Base-by-base conservation (phyloP, 148 eudicot species). In the Rhododendron kiyosumense region DNA sequence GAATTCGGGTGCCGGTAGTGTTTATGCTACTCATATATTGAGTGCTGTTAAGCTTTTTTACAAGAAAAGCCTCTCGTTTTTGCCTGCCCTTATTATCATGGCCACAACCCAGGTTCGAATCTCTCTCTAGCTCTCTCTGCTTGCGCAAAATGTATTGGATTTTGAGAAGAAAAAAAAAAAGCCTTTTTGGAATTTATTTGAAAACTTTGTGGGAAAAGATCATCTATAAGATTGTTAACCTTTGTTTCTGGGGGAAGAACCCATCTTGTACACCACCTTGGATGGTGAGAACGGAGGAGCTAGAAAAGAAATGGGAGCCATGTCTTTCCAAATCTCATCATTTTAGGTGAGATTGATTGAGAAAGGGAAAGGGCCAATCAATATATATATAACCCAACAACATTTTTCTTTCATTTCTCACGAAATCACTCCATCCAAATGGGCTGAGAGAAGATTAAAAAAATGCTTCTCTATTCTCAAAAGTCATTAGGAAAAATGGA, bases 71-170 rank as follows among this genome's bases (percentile, higher is more conserved):
- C 86, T 96, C 5, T 46, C 90, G 20, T 91, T 96, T 79, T 38
- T 93, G 41, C 98, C 98, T 87, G 95, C 98, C 26, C 88, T 89
- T 45, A 87, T 96, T 87, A 83, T 96, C 83, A 94, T 96, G 98
- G 78, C 93, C 24, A 94, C 98, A 3, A 93, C 98, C 77, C 98
- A 96, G 95, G 98, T 96, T 22, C 10, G 13, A 24, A 8, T 22
- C 80, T 24, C 6, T 81, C 11, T 15, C 1, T 3, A 5, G 7
- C 75, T 5, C 79, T 81, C 7, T 36, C 28, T 4, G 8, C 45
- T 41, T 41, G 45, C 45, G 45, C 45, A 41, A 41, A 41, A 41
- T 41, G 45, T 41, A 41, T 78, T 26, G 38, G 41, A 46, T 24
- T 71, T 7, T 36, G 24, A 15, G 12, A 4, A 36, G 1, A n/a